Conservation (phyloP, 208 protist genomes). For the Leptomonas pyrrhocoris region DNA sequence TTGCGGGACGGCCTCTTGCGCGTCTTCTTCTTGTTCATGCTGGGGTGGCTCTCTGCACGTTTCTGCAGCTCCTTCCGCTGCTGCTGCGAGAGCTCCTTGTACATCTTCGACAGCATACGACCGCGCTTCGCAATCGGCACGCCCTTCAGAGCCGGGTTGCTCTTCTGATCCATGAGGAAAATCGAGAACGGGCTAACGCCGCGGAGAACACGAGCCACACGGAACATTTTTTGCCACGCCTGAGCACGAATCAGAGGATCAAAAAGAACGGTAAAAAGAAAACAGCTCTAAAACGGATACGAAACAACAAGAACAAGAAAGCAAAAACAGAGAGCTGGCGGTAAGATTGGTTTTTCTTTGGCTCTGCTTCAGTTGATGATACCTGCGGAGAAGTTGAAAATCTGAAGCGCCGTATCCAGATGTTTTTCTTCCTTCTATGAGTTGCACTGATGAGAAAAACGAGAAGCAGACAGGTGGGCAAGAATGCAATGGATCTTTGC, state of each 20-base stretch:
- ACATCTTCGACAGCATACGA: slow-evolving; percentile 80
- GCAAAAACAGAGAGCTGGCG: neutral
- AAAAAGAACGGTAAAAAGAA: slow-evolving; percentile 1
- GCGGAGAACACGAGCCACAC: slow-evolving; percentile 48
- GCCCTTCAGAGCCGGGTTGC: slow-evolving; percentile 76
- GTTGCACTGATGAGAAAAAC: neutral
- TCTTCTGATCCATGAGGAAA: slow-evolving; percentile 91
- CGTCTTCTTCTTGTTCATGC: slow-evolving; percentile 39
- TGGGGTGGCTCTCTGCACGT: slow-evolving; percentile 67
- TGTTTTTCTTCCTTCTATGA: no score
- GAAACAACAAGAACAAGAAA: neutral
- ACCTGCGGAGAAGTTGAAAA: no score
- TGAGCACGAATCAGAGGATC: neutral
- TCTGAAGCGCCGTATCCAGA: no score
- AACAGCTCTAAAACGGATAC: neutral
- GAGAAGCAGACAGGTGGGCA: neutral
- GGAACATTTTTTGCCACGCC: slow-evolving; percentile 63
- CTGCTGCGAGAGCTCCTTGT: slow-evolving; percentile 68
- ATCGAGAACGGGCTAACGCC: slow-evolving; percentile 87
- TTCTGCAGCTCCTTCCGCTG: slow-evolving; percentile 60
- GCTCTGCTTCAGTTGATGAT: no score
- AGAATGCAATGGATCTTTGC: neutral
- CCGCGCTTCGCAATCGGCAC: slow-evolving; percentile 68
- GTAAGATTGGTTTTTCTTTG: no score
- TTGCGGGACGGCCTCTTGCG: slow-evolving; percentile 23